Evolutionary conservation across 768 basidiomycete genomes (phyloP).

Genomic region (Rhizopogon vulgaris): DNA sequence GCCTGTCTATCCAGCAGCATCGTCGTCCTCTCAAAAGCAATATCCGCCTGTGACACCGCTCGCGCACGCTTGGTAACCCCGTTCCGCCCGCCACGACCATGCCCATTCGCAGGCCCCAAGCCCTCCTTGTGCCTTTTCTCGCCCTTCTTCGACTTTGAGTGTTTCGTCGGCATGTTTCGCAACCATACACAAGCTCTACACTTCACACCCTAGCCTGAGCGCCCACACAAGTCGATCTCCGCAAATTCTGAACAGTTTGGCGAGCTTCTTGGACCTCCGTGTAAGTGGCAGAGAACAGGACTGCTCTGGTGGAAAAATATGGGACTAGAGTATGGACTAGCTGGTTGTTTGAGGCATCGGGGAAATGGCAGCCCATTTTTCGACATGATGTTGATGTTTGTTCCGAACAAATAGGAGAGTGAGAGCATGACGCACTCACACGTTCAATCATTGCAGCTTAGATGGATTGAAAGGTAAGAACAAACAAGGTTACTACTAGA

Average conservation of each 20-base stretch:
- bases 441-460: not conserved
- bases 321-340: conserved; percentile 1
- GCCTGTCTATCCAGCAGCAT: conserved; percentile 55
- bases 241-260: conserved; percentile 58
- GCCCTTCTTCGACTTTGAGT: conserved; percentile 8
- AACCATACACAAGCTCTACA: not conserved
- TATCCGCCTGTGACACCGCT: conserved; percentile 7
- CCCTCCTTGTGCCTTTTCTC: not conserved
- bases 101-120: conserved; percentile 11
- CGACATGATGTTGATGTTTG: conserved; percentile 30
- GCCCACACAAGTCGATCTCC: conserved; percentile 45
- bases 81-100: not conserved
- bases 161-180: conserved; percentile 18
- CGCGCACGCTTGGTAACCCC: conserved; percentile 6
- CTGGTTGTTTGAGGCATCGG: conserved; percentile 14
- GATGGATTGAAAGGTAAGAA: conserved; percentile 4
- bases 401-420: conserved; percentile 22
- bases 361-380: conserved; percentile 27
- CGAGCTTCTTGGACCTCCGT: conserved; percentile 47
- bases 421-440: conserved; percentile 3
- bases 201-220: not conserved
- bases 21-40: conserved; percentile 33
- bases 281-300: conserved; percentile 2
- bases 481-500: conserved; percentile 7
- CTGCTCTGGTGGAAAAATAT: conserved; percentile 7